A percentile compares a stretch with the other conserved stretches of the same genome.
Evolutionary conservation across 768 basidiomycete species (phyloP).

Genomic region (Dioszegia crocea): DNA sequence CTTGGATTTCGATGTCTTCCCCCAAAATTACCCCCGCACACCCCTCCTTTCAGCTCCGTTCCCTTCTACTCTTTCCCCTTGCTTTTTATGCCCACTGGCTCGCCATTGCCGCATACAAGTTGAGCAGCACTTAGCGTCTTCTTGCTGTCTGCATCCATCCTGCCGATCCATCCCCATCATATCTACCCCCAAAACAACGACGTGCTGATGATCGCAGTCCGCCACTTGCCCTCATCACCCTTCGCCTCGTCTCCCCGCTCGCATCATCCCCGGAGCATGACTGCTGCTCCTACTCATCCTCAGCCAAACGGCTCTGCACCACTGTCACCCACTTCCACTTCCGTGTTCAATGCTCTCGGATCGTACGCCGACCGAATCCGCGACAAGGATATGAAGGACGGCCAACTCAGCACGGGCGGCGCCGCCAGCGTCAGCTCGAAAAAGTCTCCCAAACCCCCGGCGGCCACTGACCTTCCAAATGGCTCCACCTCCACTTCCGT

Average conservation of each 20-base stretch:
- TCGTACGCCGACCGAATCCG: slow-evolving; percentile 38
- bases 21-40: too few species aligned
- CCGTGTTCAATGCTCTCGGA: slow-evolving; percentile 42
- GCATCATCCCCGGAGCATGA: slow-evolving; percentile 12
- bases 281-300: not conserved
- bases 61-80: too few species aligned
- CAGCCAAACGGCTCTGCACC: not conserved
- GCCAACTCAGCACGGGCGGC: not conserved
- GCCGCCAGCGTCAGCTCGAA: not conserved
- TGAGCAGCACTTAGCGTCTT: too few species aligned
- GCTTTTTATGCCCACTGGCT: too few species aligned
- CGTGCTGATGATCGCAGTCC: slow-evolving; percentile 5
- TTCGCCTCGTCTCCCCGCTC: slow-evolving; percentile 2
- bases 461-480: not conserved
- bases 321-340: slow-evolving; percentile 8
- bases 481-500: not conserved
- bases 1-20: too few species aligned
- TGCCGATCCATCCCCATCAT: too few species aligned
- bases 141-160: too few species aligned
- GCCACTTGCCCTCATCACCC: slow-evolving; percentile 11
- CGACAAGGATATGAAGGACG: slow-evolving; percentile 6
- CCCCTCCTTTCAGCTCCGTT: too few species aligned
- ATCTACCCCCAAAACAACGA: too few species aligned
- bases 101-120: too few species aligned
- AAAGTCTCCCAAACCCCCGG: not conserved